Base-by-base conservation (phyloP, 139 green algal species). In the Coelastrella sp. region DNA sequence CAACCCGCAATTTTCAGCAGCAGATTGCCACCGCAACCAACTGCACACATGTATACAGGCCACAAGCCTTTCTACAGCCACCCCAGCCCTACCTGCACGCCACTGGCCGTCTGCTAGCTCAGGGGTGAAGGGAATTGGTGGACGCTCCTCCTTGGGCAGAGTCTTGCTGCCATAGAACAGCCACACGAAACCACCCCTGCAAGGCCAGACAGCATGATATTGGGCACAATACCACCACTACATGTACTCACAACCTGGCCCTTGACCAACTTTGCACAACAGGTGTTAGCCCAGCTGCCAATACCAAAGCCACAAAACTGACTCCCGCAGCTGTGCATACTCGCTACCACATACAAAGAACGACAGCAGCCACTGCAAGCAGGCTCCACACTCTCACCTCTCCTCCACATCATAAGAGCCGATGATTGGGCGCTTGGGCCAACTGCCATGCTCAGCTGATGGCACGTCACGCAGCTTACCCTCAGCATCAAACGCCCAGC, bases 101-200 rank as follows among this genome's bases (percentile, higher is more conserved):
- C 96, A 98, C 2, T 66, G 54, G 60, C 94, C 92, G 91, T 96
- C 96, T 57, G 96, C 93, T 87, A 98, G 94, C 93, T 98, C 96
- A 0, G 94, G 93, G 0, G 94, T 84, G 22, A 92, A 92, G 3
- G 96, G 96, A 80, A 98, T 96, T 77, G 96, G 96, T 7, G 95
- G 96, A 2, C 96, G 91, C 92, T 95, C 95, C 54, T 96, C 95
- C 6, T 75, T 92, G 6, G 95, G 96, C 84, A 98, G 91, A 17
- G 22, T 22, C 58, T 89, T 91, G 71, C 83, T 84, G 59, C 95
- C 96, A 89, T 95, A 98, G 92, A 98, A 98, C n/a, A 98, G 89
- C 94, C 95, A 98, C 19, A 98, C 87, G 86, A 98, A 98, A 58
- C 96, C 96, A 60, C 95, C 96, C 76, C 78, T 76, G 68, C 68